Conservation (phyloP, 805 yeast species). For the Saccharomycopsis sp. region DNA sequence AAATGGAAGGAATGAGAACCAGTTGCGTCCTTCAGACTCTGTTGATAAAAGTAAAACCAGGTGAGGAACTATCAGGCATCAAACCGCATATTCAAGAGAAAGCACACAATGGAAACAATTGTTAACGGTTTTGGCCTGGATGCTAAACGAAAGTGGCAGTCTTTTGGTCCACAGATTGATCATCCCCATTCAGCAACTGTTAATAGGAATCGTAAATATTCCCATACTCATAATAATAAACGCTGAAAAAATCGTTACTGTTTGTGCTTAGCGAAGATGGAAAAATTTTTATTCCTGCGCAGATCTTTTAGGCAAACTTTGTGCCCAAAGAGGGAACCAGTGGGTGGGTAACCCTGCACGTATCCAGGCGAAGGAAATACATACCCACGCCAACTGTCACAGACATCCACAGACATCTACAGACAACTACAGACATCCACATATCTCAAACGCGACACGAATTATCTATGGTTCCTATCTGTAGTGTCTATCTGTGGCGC, state of each 20-base stretch:
- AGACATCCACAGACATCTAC: no score
- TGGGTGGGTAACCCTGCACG: not conserved
- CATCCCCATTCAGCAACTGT: not conserved
- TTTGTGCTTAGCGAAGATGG: not conserved
- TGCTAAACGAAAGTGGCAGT: not conserved
- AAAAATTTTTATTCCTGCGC: not conserved
- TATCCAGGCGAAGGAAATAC: not conserved
- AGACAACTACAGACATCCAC: no score
- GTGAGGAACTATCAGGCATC: not conserved
- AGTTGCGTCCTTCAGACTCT: not conserved
- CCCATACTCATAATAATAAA: not conserved
- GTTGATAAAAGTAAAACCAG: not conserved
- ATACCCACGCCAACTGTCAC: no score
- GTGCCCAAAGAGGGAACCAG: not conserved
- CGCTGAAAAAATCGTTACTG: not conserved
- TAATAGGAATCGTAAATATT: not conserved
- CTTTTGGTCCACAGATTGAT: no score
- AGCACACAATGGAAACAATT: not conserved
- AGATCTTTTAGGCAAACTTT: not conserved
- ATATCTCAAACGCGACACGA: no score
- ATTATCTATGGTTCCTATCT: no score
- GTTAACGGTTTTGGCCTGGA: no score
- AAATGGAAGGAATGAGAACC: not conserved
- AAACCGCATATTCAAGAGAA: constrained; percentile 1
- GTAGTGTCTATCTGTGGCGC: no score